Evolutionary conservation across 768 basidiomycete genomes (phyloP), one percentile per base, ranked within the genome.

Genomic region (Guyanaporus albipodus): DNA sequence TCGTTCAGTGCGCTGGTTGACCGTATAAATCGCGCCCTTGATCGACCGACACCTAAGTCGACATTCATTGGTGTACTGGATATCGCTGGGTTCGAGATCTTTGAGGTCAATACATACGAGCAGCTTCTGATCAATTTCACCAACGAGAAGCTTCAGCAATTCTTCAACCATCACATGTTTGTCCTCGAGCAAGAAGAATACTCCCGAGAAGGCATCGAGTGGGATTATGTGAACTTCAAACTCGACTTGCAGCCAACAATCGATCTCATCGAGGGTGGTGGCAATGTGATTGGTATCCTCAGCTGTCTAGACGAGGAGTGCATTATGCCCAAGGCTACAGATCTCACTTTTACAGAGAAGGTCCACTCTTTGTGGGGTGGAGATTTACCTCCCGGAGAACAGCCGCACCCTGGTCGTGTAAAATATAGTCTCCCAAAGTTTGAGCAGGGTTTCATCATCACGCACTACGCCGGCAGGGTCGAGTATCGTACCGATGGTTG

Each of bases 81-180:
- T 79, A 99, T 99, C 42, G 96, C 96, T 7, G 96, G 96, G 8
- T 99, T 99, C 69, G 96, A 99, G 68, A 99, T 99, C 51, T 90
- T 91, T 70, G 87, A 89, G 44, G 75, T 85, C 58, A 97, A 97
- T 65, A 87, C 87, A 8, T 99, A 97, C 66, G 96, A 99, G 60
- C 96, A 99, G 66, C 79, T 99, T 22, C 79, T 95, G 58, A 99
- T 99, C 79, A 99, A 99, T 63, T 95, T 90, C 60, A 98, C 95
- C 35, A 99, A 99, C 73, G 96, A 99, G 77, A 95, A 89, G 62
- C 78, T 98, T 8, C 95, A 97, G 64, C 95, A 97, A 67, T 91
- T 91, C 68, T 93, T 93, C 79, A 99, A 98, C 60, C 92, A 98
- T 67, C 96, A 98, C 66, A 98, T 98, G 96, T 98, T 99, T 68